Conservation (phyloP, 2,329 filamentous ascomycete genomes). For the Capronia americana region DNA sequence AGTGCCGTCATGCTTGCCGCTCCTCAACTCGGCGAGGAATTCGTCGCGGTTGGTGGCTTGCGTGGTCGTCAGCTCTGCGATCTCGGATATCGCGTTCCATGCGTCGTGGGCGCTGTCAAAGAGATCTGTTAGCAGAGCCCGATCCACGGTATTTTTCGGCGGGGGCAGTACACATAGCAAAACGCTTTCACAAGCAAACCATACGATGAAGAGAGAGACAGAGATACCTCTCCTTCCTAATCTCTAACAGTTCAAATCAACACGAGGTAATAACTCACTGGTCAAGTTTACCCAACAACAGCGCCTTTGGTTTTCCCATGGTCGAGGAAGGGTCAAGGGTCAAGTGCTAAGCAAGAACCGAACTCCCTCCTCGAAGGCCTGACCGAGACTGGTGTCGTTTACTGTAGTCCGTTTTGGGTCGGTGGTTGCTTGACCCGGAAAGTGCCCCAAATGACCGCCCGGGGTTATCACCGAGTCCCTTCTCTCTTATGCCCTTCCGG, state of each 20-base stretch:
- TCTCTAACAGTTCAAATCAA: slow-evolving; percentile 5
- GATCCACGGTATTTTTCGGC: no score
- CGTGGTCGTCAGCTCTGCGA: slow-evolving; percentile 69
- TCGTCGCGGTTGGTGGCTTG: slow-evolving; percentile 63
- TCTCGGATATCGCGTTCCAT: slow-evolving; percentile 64
- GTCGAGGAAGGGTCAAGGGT: background rate
- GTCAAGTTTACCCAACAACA: slow-evolving; percentile 67
- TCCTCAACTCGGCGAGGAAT: slow-evolving; percentile 61
- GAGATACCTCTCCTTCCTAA: no score
- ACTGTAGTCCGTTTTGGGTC: background rate
- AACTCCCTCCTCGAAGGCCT: background rate
- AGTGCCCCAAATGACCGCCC: background rate
- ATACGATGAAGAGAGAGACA: background rate
- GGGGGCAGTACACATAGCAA: slow-evolving; percentile 4
- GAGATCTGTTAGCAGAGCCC: no score
- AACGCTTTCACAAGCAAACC: slow-evolving; percentile 7
- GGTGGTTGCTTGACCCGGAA: background rate
- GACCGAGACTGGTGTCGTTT: no score
- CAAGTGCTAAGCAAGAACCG: background rate
- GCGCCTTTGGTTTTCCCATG: slow-evolving; percentile 60
- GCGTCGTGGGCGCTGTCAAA: slow-evolving; percentile 61
- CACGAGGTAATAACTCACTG: slow-evolving; percentile 58
- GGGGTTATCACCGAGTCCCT: background rate
- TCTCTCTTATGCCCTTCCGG: background rate
- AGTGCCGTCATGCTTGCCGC: slow-evolving; percentile 61